Base-by-base conservation (phyloP, 441 rosid species). In the Gossypium aridum region DNA sequence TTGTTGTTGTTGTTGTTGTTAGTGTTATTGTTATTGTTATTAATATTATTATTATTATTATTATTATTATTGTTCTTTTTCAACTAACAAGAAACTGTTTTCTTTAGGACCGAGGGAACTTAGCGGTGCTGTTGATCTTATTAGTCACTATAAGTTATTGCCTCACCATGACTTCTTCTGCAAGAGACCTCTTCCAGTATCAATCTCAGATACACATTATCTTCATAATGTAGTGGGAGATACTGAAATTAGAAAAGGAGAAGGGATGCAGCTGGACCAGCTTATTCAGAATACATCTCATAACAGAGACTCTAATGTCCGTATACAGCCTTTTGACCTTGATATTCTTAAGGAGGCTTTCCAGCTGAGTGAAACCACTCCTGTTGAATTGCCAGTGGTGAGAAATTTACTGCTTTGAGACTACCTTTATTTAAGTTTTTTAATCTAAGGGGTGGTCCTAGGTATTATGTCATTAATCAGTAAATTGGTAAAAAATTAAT, bases 111-210 rank as follows among this genome's bases (percentile, higher is more conserved):
- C 90, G 14, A 88, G 93, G 80, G 99, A 95, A 83, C 79, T 89
- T 77, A 87, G 95, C 67, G 98, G 99, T 76, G 91, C 95, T 55
- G 84, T 85, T 76, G 99, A 95, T 84, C 97, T 95, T 71, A 87
- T 95, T 61, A 88, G 84, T 69, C 97, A 87, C 43, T 93, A 80
- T 88, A 93, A 95, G 85, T 71, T 95, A 80, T 77, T 87, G 80
- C 88, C 94, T 28, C 97, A 93, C 80, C 92, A 91, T 71, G 96
- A 93, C 3, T 93, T 88, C 83, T 96, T 96, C 80, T 96, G 99
- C 91, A 93, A 93, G 91, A 82, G 89, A 72, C 79, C 95, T 39
- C 93, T 90, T 78, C 99, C 98, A 5, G 68, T 86, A 71, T 88
- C 97, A 60, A 84, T 96, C 74, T 82, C 97, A 37, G 99, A 92